phyloP scores from a whole-genome alignment of 1,284 basidiomycete species.

The Butyriboletus regius region DNA sequence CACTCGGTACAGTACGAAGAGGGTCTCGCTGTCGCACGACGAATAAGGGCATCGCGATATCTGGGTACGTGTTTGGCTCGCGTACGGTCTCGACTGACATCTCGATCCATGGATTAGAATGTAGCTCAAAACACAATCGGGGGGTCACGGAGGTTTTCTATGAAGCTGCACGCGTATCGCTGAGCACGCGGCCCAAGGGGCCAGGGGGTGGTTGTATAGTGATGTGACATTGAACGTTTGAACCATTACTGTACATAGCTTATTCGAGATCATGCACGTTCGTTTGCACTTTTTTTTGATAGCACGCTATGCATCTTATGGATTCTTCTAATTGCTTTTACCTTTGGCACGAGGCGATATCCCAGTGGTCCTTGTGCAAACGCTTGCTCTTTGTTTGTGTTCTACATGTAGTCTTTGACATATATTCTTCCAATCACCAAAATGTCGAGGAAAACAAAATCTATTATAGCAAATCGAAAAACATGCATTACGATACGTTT shows the following conservation, averaged over 20 bases:
- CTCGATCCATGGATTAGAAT: slow-evolving; percentile 51
- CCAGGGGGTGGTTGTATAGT: slow-evolving; percentile 48
- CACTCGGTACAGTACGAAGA: slow-evolving; percentile 83
- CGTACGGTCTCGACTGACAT: slow-evolving; percentile 3
- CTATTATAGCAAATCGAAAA: slow-evolving; percentile 25
- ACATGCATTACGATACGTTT: slow-evolving; percentile 25
- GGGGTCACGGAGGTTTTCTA: slow-evolving; percentile 89
- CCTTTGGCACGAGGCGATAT: background rate
- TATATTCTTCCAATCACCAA: background rate
- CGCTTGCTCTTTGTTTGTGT: background rate
- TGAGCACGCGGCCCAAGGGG: slow-evolving; percentile 67
- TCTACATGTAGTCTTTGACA: slow-evolving; percentile 18
- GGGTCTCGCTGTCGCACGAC: slow-evolving; percentile 76
- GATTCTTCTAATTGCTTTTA: slow-evolving; percentile 19
- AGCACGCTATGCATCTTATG: slow-evolving; percentile 16
- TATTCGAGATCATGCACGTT: background rate
- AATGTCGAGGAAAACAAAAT: slow-evolving; percentile 2
- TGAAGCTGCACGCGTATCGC: slow-evolving; percentile 78
- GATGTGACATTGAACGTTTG: slow-evolving; percentile 44
- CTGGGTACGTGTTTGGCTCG: slow-evolving; percentile 54
- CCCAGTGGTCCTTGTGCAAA: background rate
- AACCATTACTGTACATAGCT: background rate
- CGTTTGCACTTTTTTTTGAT: slow-evolving; percentile 1
- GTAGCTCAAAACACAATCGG: slow-evolving; percentile 90
- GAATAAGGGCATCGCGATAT: slow-evolving; percentile 87